Evolutionary conservation across 208 protist genomes (phyloP), one percentile per base, ranked within the genome.

Genomic region (Acanthamoeba divionensis): DNA sequence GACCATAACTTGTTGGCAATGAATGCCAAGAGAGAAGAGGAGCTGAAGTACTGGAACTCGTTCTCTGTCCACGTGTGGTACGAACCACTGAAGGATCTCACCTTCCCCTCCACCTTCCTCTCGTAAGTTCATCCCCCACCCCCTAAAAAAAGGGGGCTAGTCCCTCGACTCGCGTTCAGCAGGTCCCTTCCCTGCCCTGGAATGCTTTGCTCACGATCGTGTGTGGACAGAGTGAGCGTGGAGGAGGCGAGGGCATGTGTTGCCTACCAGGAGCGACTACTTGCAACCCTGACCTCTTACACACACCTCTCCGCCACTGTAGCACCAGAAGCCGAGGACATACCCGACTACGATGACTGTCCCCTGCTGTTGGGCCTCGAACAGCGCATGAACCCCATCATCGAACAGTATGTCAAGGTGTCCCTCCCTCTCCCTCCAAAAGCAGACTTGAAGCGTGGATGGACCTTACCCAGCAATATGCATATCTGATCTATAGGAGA

Each of bases 51-150:
- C 48, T 83, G 73, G 73, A 83, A 83, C 73, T 41, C 73, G 8
- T 83, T 83, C 48, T 83, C 73, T 15, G 73, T 83, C 26, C 73
- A 83, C 26, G 73, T 83, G 9, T 83, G 73, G 73, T 83, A 83
- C 8, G 73, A 83, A 33, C 73, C 73, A 15, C 73, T 83, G 5
- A 60, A 62, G 31, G 48, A 83, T 21, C 48, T 83, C n/a, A 83
- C 73, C 13, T 83, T 83, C 26, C 73, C 73, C 2, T 83, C 73
- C 26, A n/a, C 48, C 2, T 83, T 83, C 48, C 24, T 83, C 47
- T 62, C 73, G 73, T 83, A 83, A 47, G 73, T 8, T 33, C 1
- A 10, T 38, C 13, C 15, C 29, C 2, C 8, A n/a, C n/a, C n/a
- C n/a, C n/a, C n/a, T n/a, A n/a, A n/a, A n/a, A n/a, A n/a, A n/a